Conservation (phyloP, 1,139 yeast species). For the Scheffersomyces insectosa region DNA sequence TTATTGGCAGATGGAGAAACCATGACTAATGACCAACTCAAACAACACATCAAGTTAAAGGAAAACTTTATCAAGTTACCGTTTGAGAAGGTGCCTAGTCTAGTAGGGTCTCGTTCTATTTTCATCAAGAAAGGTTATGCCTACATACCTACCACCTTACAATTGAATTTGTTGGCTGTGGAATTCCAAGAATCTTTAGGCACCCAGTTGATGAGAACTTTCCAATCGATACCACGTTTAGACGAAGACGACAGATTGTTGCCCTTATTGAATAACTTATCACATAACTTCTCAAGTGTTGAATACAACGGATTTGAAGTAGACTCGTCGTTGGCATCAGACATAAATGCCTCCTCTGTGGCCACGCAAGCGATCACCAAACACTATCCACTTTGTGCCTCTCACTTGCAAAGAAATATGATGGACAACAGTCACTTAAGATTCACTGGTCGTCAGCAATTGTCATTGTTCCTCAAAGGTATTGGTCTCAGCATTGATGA, state of each 20-base stretch:
- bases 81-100: constrained; percentile 78
- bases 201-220: constrained; percentile 61
- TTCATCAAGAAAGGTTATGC: constrained; percentile 70
- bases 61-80: constrained; percentile 81
- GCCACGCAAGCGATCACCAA: constrained; percentile 53
- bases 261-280: constrained; percentile 78
- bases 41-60: constrained; percentile 40
- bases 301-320: constrained; percentile 46
- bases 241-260: constrained; percentile 90
- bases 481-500: constrained; percentile 87
- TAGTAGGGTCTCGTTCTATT: constrained; percentile 70
- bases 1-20: constrained; percentile 29
- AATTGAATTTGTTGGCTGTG: constrained; percentile 61
- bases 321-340: constrained; percentile 39
- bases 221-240: constrained; percentile 76
- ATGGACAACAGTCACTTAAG: constrained; percentile 68
- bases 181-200: constrained; percentile 64
- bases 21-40: constrained; percentile 44
- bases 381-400: constrained; percentile 86
- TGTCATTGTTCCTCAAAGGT: constrained; percentile 82
- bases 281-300: constrained; percentile 67
- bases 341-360: constrained; percentile 66
- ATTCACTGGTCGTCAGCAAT: constrained; percentile 82
- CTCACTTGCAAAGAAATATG: constrained; percentile 63
- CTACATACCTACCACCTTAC: constrained; percentile 82